phyloP scores from a whole-genome alignment of 2,329 filamentous ascomycete species.

The Clarireedia monteithiana region DNA sequence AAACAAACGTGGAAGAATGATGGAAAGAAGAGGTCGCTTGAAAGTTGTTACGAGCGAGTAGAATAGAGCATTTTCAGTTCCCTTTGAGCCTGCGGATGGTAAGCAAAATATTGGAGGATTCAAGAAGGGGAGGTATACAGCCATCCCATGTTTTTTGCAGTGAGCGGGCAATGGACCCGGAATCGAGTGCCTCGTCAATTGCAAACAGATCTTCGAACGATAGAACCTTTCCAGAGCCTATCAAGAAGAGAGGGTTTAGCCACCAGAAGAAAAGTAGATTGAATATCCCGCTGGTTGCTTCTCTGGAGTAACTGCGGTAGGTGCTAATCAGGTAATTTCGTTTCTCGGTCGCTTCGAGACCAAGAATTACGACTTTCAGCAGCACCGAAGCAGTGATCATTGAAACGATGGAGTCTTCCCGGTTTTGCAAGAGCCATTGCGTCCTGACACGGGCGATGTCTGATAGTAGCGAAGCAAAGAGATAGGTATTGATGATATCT shows the following conservation, averaged over 20 bases:
- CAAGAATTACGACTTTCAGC: constrained; percentile 16
- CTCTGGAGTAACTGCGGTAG: constrained; percentile 18
- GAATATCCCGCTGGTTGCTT: constrained; percentile 30
- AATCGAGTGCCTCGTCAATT: constrained; percentile 11
- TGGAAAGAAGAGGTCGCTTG: neutral
- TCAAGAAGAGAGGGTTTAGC: constrained; percentile 30
- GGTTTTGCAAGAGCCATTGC: constrained; percentile 10
- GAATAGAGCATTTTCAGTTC: neutral
- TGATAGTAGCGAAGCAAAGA: constrained; percentile 12
- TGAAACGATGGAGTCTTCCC: constrained; percentile 19
- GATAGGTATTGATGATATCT: constrained; percentile 13
- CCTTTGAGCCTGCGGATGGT: neutral
- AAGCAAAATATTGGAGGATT: neutral
- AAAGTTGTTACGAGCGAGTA: neutral
- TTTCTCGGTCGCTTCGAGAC: constrained; percentile 21
- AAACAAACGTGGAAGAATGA: constrained; percentile 8
- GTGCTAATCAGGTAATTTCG: constrained; percentile 9
- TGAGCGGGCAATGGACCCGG: constrained; percentile 7
- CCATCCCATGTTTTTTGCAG: constrained; percentile 14
- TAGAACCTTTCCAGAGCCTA: constrained; percentile 28
- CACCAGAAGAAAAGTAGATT: constrained; percentile 31
- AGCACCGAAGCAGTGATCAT: constrained; percentile 12
- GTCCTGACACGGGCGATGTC: constrained; percentile 18
- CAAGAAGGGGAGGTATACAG: neutral
- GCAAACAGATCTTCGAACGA: constrained; percentile 26